A percentile compares a stretch with the other conserved stretches of the same genome.
These are phyloP conservation scores for Yueomyces sp. DNA, from an alignment of 1,139 yeast species.

Conservation along the genomic window DNA sequence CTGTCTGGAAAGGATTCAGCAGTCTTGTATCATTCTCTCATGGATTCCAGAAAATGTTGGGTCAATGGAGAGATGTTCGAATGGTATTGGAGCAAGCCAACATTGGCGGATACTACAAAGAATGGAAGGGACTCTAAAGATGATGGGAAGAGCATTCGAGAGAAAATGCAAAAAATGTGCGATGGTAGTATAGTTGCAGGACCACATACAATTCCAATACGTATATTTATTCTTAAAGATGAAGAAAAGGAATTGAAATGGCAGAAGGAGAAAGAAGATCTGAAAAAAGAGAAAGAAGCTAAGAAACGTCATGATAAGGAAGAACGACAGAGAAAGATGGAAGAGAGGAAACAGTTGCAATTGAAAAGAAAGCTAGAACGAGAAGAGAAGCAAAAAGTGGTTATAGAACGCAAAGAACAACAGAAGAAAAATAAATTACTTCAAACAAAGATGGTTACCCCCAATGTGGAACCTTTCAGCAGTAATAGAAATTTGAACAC, in stretches of 20 bases:
- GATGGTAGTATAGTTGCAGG: constrained; percentile 67
- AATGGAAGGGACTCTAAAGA: constrained; percentile 31
- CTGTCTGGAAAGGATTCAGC: constrained; percentile 63
- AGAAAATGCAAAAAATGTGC: constrained; percentile 78
- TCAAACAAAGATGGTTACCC: constrained; percentile 7
- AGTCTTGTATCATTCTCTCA: constrained; percentile 55
- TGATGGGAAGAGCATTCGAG: constrained; percentile 31
- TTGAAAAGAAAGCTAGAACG: constrained; percentile 19
- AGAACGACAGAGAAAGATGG: constrained; percentile 21
- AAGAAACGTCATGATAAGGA: constrained; percentile 28
- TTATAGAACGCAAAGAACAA: constrained; percentile 11
- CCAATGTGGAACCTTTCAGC: constrained; percentile 4
- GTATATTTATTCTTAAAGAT: constrained; percentile 73
- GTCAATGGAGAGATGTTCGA: constrained; percentile 62
- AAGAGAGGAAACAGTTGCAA: constrained; percentile 18
- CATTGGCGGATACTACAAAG: constrained; percentile 19
- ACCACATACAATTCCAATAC: constrained; percentile 68
- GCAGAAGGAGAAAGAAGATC: constrained; percentile 25
- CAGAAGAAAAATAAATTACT: constrained; percentile 13
- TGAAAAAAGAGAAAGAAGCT: constrained; percentile 27
- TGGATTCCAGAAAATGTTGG: constrained; percentile 68
- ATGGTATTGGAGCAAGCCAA: constrained; percentile 58
- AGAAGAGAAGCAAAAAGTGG: constrained; percentile 12
- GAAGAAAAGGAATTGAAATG: constrained; percentile 35
- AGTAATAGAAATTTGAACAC: constrained; percentile 5